Percentiles rank a stretch among this genome's conserved stretches.
Evolutionary conservation across 2,329 filamentous ascomycete species (phyloP).

Genomic region (Cercospora nicotianae): DNA sequence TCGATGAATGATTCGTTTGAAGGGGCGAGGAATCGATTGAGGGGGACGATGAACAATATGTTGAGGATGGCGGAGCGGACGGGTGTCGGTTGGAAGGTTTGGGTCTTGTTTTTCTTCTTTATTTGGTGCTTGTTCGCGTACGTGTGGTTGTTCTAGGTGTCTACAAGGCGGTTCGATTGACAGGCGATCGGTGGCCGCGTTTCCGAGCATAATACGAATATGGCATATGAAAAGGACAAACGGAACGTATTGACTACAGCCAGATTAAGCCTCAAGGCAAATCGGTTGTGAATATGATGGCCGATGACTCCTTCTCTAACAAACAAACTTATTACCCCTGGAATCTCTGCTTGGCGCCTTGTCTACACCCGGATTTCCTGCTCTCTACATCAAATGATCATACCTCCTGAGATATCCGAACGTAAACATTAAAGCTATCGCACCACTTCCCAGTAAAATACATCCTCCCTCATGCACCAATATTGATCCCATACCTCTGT

Average conservation of each 20-base stretch:
- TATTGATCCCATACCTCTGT: too few relatives aligned
- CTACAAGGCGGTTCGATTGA: neutral
- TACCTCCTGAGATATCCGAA: too few relatives aligned
- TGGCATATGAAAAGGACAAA: neutral
- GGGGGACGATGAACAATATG: constrained; percentile 97
- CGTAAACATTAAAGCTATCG: too few relatives aligned
- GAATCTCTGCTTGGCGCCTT: too few relatives aligned
- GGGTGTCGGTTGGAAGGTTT: constrained; percentile 93
- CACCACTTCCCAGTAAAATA: too few relatives aligned
- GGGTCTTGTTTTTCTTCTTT: constrained; percentile 83
- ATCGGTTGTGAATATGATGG: too few relatives aligned
- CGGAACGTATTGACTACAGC: neutral
- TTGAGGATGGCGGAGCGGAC: constrained; percentile 90
- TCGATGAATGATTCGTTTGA: constrained; percentile 97
- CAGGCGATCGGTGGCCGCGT: neutral
- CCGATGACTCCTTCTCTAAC: too few relatives aligned
- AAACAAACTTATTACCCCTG: too few relatives aligned
- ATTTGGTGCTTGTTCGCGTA: constrained; percentile 84
- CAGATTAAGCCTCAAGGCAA: neutral
- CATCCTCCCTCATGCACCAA: too few relatives aligned
- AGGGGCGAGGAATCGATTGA: constrained; percentile 73
- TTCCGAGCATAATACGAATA: neutral
- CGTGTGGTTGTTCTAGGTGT: constrained; percentile 71
- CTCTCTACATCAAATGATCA: too few relatives aligned
- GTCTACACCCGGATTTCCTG: too few relatives aligned